phyloP scores from a whole-genome alignment of 2,329 filamentous ascomycete genomes.

The Endocalyx cinctus region DNA sequence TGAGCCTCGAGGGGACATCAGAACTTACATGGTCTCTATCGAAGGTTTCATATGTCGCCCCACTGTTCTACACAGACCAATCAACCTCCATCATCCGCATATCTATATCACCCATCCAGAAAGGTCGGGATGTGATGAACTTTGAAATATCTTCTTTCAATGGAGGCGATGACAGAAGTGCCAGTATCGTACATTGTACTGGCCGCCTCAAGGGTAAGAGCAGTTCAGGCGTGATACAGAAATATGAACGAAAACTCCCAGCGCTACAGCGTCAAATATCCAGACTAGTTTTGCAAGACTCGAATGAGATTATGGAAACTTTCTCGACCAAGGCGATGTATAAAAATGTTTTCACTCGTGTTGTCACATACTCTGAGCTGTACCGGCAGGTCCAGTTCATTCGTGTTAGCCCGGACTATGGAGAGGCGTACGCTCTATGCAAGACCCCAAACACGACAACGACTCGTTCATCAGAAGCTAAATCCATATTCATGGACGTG shows the following conservation, averaged over 20 bases:
- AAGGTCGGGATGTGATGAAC: neutral
- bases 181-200: constrained; percentile 4
- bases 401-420: constrained; percentile 3
- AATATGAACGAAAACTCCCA: too few relatives aligned
- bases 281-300: too few relatives aligned
- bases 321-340: constrained; percentile 10
- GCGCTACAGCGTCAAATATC: too few relatives aligned
- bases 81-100: constrained; percentile 3
- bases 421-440: constrained; percentile 8
- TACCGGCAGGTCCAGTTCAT: constrained; percentile 8
- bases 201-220: constrained; percentile 6
- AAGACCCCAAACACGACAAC: too few relatives aligned
- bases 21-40: constrained; percentile 6
- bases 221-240: too few relatives aligned
- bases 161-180: constrained; percentile 1
- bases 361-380: constrained; percentile 10
- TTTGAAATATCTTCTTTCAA: constrained; percentile 6
- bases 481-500: constrained; percentile 12
- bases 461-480: constrained; percentile 1
- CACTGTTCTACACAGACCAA: constrained; percentile 5
- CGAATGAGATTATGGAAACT: constrained; percentile 5
- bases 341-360: constrained; percentile 12
- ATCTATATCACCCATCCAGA: constrained; percentile 1
- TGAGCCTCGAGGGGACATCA: constrained; percentile 1
- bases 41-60: constrained; percentile 6